Evolutionary conservation across 495 filamentous ascomycete species (phyloP), one percentile per base, ranked within the genome.

Genomic region (Aspergillus nidulans): DNA sequence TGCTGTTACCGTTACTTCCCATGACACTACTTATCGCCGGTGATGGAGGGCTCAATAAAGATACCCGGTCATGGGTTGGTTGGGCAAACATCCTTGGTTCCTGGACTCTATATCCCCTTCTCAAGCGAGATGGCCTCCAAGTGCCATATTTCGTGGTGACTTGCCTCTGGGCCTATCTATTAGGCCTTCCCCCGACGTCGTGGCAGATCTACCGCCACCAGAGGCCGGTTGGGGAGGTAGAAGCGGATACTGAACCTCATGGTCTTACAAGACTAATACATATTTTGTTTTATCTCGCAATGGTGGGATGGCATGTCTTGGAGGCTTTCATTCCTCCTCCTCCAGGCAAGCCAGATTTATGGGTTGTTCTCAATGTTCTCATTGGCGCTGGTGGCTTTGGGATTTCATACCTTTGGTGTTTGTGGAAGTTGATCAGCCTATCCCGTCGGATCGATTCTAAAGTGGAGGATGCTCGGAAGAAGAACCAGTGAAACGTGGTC

Each of bases 61-160:
- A 85, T 34, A 83, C 79, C 18, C 83, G 95, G 18, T 82, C 90
- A 6, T 98, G 94, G 94, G 83, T 97, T 7, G 90, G 90, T 7
- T 96, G 90, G 71, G 91, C 90, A 36, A 98, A 97, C 63, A 78
- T 92, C 4, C 82, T 97, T 30, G 94, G 89, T 13, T 85, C 84
- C 36, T 98, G 92, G 91, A 97, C 91, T 12, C 83, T 97, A 77
- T 98, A 89, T 64, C 94, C 94, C 4, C 77, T 98, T 6, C 80
- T 98, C 16, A 83, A 86, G 59, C 82, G 91, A 19, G 94, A 96
- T 43, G 89, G 88, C 24, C 78, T 98, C 15, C 78, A 79, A 3
- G 76, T 96, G 38, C 94, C 95, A 1, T 98, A 97, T 60, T 77
- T 80, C 41, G 87, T 95, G 20, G 75, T 97, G 25, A 87, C 87